Percentiles rank a stretch among this genome's conserved stretches.
These are phyloP conservation scores for Pyrenula massariospora DNA, from an alignment of 495 filamentous ascomycete species.

Conservation along the genomic window DNA sequence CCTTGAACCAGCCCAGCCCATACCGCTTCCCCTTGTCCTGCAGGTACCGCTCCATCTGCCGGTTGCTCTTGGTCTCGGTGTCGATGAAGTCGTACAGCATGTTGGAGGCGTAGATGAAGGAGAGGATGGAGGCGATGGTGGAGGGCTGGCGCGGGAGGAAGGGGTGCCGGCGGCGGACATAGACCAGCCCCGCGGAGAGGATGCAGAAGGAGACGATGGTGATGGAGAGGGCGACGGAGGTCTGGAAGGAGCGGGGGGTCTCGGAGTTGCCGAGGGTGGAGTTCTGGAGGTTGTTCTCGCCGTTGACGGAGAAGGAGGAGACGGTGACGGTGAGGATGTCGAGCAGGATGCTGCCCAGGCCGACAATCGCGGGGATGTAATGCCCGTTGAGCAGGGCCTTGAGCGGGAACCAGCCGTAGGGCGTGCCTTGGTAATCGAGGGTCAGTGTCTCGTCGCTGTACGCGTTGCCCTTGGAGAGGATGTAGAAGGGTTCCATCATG, in stretches of 20 bases:
- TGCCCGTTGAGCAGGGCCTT: constrained; percentile 50
- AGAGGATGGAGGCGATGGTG: constrained; percentile 59
- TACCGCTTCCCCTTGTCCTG: constrained; percentile 47
- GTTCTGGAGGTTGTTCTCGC: constrained; percentile 52
- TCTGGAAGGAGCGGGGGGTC: constrained; percentile 45
- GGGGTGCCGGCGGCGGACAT: constrained; percentile 40
- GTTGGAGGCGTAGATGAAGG: constrained; percentile 61
- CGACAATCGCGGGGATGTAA: constrained; percentile 48
- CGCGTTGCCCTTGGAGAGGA: constrained; percentile 51
- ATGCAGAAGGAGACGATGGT: constrained; percentile 46
- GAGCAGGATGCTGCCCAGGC: constrained; percentile 48
- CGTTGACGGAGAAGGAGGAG: constrained; percentile 49
- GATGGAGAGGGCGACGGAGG: constrained; percentile 43
- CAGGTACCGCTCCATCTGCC: constrained; percentile 42
- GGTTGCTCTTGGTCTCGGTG: constrained; percentile 46
- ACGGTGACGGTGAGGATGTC: constrained; percentile 59
- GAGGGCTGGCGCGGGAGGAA: constrained; percentile 64
- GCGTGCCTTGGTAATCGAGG: constrained; percentile 60
- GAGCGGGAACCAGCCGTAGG: constrained; percentile 52
- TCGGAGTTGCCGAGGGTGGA: constrained; percentile 45
- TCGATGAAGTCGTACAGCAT: constrained; percentile 63
- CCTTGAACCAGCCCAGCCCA: constrained; percentile 61
- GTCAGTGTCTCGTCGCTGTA: constrained; percentile 45
- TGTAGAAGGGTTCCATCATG: constrained; percentile 66
- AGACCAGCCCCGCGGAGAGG: constrained; percentile 38